Percentiles rank a stretch among this genome's conserved stretches.
Conservation (phyloP, 1,284 basidiomycete species). For the Wolfiporia cocos region DNA sequence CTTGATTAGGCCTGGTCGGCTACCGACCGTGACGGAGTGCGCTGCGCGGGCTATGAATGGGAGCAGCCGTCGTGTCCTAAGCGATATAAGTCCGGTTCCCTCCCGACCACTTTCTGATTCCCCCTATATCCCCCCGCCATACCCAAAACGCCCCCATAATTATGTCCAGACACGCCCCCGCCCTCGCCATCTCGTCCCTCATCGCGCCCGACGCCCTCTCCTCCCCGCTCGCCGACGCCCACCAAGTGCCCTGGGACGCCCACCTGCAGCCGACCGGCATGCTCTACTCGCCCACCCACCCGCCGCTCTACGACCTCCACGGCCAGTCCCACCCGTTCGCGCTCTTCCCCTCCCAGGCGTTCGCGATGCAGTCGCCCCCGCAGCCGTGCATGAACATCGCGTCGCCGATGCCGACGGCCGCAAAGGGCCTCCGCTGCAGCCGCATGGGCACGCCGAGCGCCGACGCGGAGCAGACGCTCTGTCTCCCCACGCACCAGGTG, state of each 20-base stretch:
- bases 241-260: slow-evolving; percentile 37
- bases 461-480: slow-evolving; percentile 41
- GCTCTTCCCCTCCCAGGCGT: slow-evolving; percentile 47
- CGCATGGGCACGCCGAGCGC: slow-evolving; percentile 40
- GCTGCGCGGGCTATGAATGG: slow-evolving; percentile 8
- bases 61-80: slow-evolving; percentile 2
- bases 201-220: slow-evolving; percentile 50
- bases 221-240: slow-evolving; percentile 39
- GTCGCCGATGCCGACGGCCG: slow-evolving; percentile 40
- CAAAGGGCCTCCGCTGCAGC: slow-evolving; percentile 42
- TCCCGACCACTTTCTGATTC: slow-evolving; percentile 12
- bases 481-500: slow-evolving; percentile 63
- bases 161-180: slow-evolving; percentile 30
- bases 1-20: too few species aligned
- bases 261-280: slow-evolving; percentile 17
- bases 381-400: too few species aligned
- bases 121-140: slow-evolving; percentile 9
- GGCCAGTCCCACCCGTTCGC: slow-evolving; percentile 35
- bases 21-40: neutral
- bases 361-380: slow-evolving; percentile 29
- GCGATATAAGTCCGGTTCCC: slow-evolving; percentile 25
- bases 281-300: slow-evolving; percentile 33
- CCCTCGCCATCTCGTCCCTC: slow-evolving; percentile 49
- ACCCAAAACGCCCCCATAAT: slow-evolving; percentile 11
- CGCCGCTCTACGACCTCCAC: slow-evolving; percentile 31